These are phyloP conservation scores for Cyberlindnera maclurae DNA, from an alignment of 805 yeast genomes.

Conservation along the genomic window DNA sequence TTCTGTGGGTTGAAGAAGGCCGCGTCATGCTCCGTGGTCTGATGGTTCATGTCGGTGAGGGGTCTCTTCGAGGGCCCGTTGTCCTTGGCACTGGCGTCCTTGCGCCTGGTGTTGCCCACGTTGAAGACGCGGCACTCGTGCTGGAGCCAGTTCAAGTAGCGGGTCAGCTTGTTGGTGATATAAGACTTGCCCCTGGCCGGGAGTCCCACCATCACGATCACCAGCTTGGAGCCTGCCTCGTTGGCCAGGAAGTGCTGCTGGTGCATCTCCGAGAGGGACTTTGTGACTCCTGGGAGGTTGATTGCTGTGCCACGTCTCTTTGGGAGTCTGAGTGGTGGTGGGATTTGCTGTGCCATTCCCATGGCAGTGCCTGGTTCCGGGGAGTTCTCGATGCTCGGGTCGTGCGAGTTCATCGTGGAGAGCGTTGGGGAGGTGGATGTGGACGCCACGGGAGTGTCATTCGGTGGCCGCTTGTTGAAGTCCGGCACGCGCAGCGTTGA, in stretches of 20 bases:
- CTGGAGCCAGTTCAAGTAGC: conserved; percentile 91
- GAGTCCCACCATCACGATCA: conserved; percentile 92
- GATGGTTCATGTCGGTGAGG: conserved; percentile 34
- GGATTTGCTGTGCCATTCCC: too few species aligned
- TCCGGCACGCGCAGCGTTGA: conserved; percentile 26
- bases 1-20: conserved; percentile 83
- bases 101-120: conserved; percentile 91
- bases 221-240: conserved; percentile 78
- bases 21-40: conserved; percentile 55
- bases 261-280: conserved; percentile 55
- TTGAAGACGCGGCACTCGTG: conserved; percentile 87
- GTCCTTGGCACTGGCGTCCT: conserved; percentile 47
- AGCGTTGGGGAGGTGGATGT: conserved; percentile 46
- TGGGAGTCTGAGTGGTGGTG: conserved; percentile 24
- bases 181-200: conserved; percentile 96
- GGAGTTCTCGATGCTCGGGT: conserved; percentile 25
- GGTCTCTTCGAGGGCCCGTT: conserved; percentile 70
- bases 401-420: conserved; percentile 23
- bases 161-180: conserved; percentile 81
- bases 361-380: conserved; percentile 20
- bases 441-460: conserved; percentile 67
- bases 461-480: conserved; percentile 64
- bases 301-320: conserved; percentile 70
- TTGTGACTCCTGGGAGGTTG: conserved; percentile 88
- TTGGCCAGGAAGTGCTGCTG: conserved; percentile 24